Evolutionary conservation across 106 monocot genomes (phyloP).

Genomic region (Chionographis japonica): DNA sequence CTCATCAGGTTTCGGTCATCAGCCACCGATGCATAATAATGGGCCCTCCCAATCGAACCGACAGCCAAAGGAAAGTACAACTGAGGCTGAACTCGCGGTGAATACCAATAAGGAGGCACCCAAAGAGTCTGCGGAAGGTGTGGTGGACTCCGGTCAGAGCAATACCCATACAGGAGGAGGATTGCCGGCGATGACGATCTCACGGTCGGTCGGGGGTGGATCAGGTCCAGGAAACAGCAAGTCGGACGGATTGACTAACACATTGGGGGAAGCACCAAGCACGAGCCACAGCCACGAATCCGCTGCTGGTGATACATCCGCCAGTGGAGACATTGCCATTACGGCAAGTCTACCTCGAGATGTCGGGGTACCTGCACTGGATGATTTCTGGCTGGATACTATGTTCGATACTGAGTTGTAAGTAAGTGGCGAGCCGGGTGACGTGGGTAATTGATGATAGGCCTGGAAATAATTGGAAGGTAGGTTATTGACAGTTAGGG

Average conservation of each 20-base stretch:
- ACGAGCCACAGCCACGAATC: slow-evolving; percentile 26
- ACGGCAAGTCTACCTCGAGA: no score
- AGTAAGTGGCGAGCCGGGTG: no score
- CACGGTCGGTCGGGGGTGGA: slow-evolving; percentile 14
- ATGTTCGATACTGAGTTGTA: no score
- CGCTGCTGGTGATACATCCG: neutral
- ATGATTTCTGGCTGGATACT: no score
- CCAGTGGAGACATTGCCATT: no score
- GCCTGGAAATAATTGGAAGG: no score
- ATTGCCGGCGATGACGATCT: neutral
- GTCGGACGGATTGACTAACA: neutral
- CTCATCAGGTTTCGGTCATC: slow-evolving; percentile 14
- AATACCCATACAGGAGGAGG: neutral
- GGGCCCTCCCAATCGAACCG: slow-evolving; percentile 21
- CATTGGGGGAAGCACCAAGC: slow-evolving; percentile 9
- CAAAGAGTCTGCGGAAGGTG: slow-evolving; percentile 16
- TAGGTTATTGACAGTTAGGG: no score
- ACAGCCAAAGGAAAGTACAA: neutral
- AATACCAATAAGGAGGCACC: slow-evolving; percentile 12
- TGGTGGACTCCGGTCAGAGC: slow-evolving; percentile 5
- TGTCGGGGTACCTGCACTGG: no score
- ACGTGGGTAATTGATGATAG: no score
- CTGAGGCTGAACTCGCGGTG: slow-evolving; percentile 13
- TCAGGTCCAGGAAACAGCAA: slow-evolving; percentile 10
- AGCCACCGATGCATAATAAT: slow-evolving; percentile 17